Conservation (phyloP, 768 basidiomycete genomes). For the Trametes coccinea region DNA sequence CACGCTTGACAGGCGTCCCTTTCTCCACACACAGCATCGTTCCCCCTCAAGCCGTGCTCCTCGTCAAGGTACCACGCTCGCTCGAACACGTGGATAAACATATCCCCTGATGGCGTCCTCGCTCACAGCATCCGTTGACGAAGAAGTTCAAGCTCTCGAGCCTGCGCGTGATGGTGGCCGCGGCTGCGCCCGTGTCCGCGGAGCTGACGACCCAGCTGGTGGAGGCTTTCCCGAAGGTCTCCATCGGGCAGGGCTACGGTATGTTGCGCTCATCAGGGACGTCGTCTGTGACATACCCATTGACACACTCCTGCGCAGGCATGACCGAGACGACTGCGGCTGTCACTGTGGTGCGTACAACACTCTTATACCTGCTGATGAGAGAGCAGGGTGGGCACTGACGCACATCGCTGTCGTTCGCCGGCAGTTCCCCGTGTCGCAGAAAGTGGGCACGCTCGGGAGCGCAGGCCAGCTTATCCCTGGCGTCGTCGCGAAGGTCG, state of each 20-base stretch:
- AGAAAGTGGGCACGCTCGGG: slow-evolving; percentile 22
- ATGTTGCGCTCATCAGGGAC: background rate
- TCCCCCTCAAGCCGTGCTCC: slow-evolving; percentile 32
- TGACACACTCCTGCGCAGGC: slow-evolving; percentile 38
- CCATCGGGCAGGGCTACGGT: slow-evolving; percentile 66
- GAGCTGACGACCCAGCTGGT: slow-evolving; percentile 43
- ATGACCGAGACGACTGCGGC: slow-evolving; percentile 69
- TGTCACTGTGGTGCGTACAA: slow-evolving; percentile 49
- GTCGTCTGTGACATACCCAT: too few species aligned
- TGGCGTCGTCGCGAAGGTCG: slow-evolving; percentile 42
- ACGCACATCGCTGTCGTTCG: slow-evolving; percentile 26
- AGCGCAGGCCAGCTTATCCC: slow-evolving; percentile 43
- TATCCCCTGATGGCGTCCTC: background rate
- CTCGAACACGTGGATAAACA: background rate
- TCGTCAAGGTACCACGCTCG: slow-evolving; percentile 30
- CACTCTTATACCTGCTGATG: slow-evolving; percentile 43
- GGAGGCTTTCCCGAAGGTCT: slow-evolving; percentile 50
- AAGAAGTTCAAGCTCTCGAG: slow-evolving; percentile 34
- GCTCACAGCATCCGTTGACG: slow-evolving; percentile 28
- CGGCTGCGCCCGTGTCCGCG: slow-evolving; percentile 38
- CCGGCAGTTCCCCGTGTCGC: slow-evolving; percentile 17
- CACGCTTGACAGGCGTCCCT: background rate
- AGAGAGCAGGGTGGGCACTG: slow-evolving; percentile 43
- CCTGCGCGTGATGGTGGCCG: slow-evolving; percentile 32
- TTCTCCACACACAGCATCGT: slow-evolving; percentile 24